Conservation (phyloP, 306 rosid species). For the Neltuma alba region DNA sequence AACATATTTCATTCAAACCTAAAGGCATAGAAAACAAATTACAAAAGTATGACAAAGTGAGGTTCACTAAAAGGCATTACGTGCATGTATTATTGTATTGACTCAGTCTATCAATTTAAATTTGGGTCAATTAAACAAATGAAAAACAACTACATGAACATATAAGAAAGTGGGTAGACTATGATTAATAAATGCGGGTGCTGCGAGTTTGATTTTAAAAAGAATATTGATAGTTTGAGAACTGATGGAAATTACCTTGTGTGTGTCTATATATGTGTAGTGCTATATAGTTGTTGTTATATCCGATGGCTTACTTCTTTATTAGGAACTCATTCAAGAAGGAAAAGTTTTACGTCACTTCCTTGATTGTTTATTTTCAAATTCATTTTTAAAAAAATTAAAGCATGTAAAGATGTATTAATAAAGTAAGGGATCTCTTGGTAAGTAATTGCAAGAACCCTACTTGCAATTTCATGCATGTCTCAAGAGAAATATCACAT, state of each 20-base stretch:
- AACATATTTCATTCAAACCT: not conserved
- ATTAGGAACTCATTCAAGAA: not conserved
- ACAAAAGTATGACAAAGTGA: not conserved
- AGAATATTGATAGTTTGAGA: not conserved
- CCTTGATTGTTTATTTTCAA: not conserved
- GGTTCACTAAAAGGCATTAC: not conserved
- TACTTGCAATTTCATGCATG: not conserved
- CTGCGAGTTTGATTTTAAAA: not conserved
- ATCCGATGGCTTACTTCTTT: not conserved
- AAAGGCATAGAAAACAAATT: not conserved
- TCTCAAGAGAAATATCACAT: not conserved
- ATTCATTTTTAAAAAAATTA: too few species aligned
- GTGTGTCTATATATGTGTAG: too few species aligned
- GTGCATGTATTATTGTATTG: not conserved
- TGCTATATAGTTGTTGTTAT: not conserved
- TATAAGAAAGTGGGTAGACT: not conserved
- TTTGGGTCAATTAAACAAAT: not conserved
- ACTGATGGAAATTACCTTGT: not conserved
- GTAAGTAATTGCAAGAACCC: not conserved
- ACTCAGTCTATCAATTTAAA: not conserved
- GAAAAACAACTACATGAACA: not conserved
- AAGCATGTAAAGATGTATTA: not conserved
- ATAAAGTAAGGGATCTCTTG: not conserved
- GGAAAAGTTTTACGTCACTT: not conserved
- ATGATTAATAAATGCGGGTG: not conserved